Base-by-base conservation (phyloP, 2,329 filamentous ascomycete species). In the Triangularia setosa region DNA sequence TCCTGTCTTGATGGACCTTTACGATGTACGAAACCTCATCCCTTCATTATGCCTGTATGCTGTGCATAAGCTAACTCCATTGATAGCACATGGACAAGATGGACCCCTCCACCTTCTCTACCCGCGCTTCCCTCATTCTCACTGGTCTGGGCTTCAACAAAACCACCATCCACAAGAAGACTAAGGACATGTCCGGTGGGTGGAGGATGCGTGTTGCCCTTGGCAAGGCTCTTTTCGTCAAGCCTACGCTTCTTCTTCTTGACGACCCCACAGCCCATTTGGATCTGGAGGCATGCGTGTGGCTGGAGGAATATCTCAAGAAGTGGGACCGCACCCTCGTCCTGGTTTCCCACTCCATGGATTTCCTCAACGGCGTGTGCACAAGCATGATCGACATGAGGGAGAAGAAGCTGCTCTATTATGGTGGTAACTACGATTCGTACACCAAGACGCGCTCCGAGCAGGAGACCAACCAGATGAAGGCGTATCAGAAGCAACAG, bases 61-160 rank as follows among this genome's bases (percentile, higher is more conserved):
- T n/a, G 7, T 40, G 5, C n/a, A 21, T 12, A 62, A 27, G 57
- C 65, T 74, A 61, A 74, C 62, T 27, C 24, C 66, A 30, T 48
- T n/a, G 21, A 48, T 71, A 97, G 92, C 93, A 95, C 79, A 97
- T 98, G 87, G 95, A 99, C 81, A 90, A 89, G 79, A 97, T 99
- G 94, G 96, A 99, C 74, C 95, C 95, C 57, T 96, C 93, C 40
- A 99, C 96, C 60, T 99, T 99, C 81, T 84, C 92, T 75, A 97
- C 94, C 67, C 92, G 95, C 76, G 95, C 95, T 67, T 97, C 94
- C 63, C 89, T 97, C 70, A 99, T 99, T 77, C 81, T 99, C 72
- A 99, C 95, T 63, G 95, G 95, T 93, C 90, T 99, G 65, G 95
- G 95, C 71, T 99, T 99, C 88, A 97, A 99, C 89, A 98, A 98